Base-by-base conservation (phyloP, 345 rosid species). In the Dipteronia dyeriana region DNA sequence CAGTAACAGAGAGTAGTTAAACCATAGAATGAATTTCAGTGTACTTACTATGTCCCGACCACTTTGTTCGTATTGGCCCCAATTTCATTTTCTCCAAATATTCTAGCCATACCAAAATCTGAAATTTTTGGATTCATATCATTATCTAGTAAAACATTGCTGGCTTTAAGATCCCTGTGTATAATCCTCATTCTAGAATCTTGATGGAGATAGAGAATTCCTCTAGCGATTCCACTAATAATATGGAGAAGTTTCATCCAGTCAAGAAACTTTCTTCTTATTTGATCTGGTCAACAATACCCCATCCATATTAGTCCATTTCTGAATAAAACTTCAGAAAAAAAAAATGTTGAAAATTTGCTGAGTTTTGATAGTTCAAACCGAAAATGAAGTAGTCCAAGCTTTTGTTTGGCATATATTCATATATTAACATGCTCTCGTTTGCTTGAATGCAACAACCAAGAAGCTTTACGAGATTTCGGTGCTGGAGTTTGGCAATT, bases 141-240 rank as follows among this genome's bases (percentile, higher is more conserved):
- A n/a, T 51, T 39, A 22, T 82, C 82, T 23, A 76, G 67, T 54
- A 82, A 67, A 23, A 79, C 67, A n/a, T 79, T 82, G 66, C 80
- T 75, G 3, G 85, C 84, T 79, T 82, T 85, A 3, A 81, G 51
- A 74, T 84, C 86, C 66, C 88, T 71, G 12, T 86, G 88, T 66
- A 83, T 83, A n/a, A 86, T 86, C 76, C 88, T 86, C 75, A 81
- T 77, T 75, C 87, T 81, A 43, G 89, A 86, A 34, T 86, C 89
- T 51, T 86, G 84, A 17, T 86, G 89, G 71, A 86, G 65, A 61
- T 84, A 84, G 8, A 86, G 70, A 75, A 86, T 83, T 43, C 89
- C 89, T 77, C 85, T 77, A 12, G 87, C 84, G 34, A 82, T 84
- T 54, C 85, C 85, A 45, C 85, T 45, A 45, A 86, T 77, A 19